Evolutionary conservation across 495 filamentous ascomycete genomes (phyloP).

Genomic region (Lasiosphaeriaceae sp.): DNA sequence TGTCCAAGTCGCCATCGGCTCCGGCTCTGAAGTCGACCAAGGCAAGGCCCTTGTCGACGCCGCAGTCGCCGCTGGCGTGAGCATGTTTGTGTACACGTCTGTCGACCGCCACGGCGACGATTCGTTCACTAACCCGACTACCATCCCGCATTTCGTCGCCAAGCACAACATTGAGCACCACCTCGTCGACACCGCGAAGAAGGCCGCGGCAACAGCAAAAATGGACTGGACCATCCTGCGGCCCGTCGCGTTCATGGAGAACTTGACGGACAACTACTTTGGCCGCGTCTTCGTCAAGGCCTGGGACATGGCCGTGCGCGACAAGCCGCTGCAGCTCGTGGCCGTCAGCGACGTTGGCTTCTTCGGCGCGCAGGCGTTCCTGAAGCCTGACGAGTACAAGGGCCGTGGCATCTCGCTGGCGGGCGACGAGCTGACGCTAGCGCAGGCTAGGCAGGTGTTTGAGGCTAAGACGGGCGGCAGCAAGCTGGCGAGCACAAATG

Average conservation of each 20-base stretch:
- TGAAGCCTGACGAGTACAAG: conserved; percentile 36
- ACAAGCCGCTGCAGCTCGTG: conserved; percentile 52
- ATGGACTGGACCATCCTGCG: conserved; percentile 54
- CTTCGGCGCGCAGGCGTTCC: conserved; percentile 55
- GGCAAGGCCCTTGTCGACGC: conserved; percentile 56
- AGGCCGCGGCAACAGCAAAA: no score
- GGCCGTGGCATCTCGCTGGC: conserved; percentile 50
- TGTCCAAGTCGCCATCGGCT: conserved; percentile 37
- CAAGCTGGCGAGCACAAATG: conserved; percentile 41
- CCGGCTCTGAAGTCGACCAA: conserved; percentile 47
- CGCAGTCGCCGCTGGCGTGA: conserved; percentile 49
- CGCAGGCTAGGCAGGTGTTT: conserved; percentile 46
- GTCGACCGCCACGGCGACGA: conserved; percentile 56
- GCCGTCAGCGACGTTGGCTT: conserved; percentile 54
- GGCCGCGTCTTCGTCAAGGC: conserved; percentile 51
- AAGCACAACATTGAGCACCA: conserved; percentile 60
- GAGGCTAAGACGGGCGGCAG: conserved; percentile 47
- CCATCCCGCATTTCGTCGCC: conserved; percentile 56
- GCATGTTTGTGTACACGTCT: conserved; percentile 58
- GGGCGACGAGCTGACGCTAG: conserved; percentile 56
- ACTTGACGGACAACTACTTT: conserved; percentile 47
- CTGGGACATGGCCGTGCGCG: conserved; percentile 34
- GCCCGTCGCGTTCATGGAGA: conserved; percentile 57
- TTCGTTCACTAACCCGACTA: conserved; percentile 48
- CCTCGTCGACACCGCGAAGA: conserved; percentile 35